A percentile compares a stretch with the other conserved stretches of the same genome.
phyloP scores from a whole-genome alignment of 768 basidiomycete genomes.

The Termitomyces sp. region DNA sequence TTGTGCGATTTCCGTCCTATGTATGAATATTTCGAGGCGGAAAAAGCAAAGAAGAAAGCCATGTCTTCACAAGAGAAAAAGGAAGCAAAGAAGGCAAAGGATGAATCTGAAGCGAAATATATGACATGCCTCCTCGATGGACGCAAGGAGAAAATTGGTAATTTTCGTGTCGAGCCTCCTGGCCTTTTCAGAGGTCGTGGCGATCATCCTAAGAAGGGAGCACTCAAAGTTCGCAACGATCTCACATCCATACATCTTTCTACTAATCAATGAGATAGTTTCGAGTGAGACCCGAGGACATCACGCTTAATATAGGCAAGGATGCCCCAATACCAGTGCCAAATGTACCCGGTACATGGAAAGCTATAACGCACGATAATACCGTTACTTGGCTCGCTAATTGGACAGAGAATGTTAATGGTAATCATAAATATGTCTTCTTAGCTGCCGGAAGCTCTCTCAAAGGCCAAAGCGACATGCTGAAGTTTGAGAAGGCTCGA shows the following conservation, averaged over 20 bases:
- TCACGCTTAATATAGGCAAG: conserved; percentile 90
- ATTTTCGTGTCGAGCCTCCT: conserved; percentile 97
- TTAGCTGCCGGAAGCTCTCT: conserved; percentile 94
- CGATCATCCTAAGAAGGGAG: conserved; percentile 97
- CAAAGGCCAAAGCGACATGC: conserved; percentile 97
- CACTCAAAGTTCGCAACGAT: conserved; percentile 65
- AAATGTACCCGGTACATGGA: conserved; percentile 92
- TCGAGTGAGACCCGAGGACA: conserved; percentile 91
- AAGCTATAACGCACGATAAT: conserved; percentile 80
- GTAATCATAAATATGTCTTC: conserved; percentile 96
- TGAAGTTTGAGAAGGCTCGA: conserved; percentile 96
- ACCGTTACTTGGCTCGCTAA: conserved; percentile 99
- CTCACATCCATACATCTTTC: neutral
- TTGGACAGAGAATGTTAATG: conserved; percentile 98
- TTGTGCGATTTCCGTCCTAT: conserved; percentile 93
- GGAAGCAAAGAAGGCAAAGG: conserved; percentile 78
- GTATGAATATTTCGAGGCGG: conserved; percentile 86
- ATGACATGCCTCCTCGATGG: conserved; percentile 87
- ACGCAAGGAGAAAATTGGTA: conserved; percentile 96
- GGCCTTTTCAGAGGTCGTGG: conserved; percentile 98
- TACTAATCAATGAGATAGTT: conserved; percentile 36
- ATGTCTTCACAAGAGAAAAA: conserved; percentile 88
- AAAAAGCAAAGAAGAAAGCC: conserved; percentile 90
- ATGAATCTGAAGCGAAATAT: conserved; percentile 80
- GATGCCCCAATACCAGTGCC: conserved; percentile 72